A percentile compares a stretch with the other conserved stretches of the same genome.
These are phyloP conservation scores for Endotrypanum monterogeii DNA, from an alignment of 208 protist genomes.

Conservation along the genomic window DNA sequence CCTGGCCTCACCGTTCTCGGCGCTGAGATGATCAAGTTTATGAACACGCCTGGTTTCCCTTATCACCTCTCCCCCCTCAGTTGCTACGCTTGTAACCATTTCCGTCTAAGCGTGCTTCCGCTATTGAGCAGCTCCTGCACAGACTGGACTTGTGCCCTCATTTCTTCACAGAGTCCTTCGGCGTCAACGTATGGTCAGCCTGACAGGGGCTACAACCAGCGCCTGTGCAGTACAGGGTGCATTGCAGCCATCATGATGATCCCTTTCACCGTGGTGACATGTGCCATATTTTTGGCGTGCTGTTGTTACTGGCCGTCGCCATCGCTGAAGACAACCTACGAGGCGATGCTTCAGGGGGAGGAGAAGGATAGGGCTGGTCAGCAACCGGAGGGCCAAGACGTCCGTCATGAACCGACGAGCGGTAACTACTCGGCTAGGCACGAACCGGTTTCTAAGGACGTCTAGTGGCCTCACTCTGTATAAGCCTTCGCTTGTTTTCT, in stretches of 20 bases:
- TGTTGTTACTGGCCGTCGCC: conserved; percentile 53
- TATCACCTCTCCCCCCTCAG: conserved; percentile 30
- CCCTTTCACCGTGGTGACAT: conserved; percentile 34
- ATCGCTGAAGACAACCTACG: conserved; percentile 47
- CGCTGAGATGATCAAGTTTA: conserved; percentile 13
- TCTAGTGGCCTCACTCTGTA: conserved; percentile 8
- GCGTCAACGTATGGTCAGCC: conserved; percentile 17
- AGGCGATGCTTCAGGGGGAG: conserved; percentile 20
- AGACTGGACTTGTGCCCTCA: conserved; percentile 30
- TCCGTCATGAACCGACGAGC: conserved; percentile 4
- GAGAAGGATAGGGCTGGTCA: conserved; percentile 4
- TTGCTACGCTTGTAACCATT: conserved; percentile 57
- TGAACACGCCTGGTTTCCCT: conserved; percentile 39
- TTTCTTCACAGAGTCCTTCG: conserved; percentile 31
- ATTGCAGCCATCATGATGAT: conserved; percentile 48
- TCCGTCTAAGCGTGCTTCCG: conserved; percentile 20
- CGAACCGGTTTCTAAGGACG: conserved; percentile 12
- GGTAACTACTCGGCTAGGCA: conserved; percentile 1
- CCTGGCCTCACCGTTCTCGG: not conserved
- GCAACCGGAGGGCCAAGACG: conserved; percentile 16
- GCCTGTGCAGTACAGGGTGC: conserved; percentile 53
- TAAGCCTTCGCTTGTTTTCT: no score
- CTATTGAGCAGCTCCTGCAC: conserved; percentile 8
- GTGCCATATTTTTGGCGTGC: conserved; percentile 38
- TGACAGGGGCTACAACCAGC: conserved; percentile 51